Evolutionary conservation across 768 basidiomycete genomes (phyloP).

Genomic region (Mycena haematopus): DNA sequence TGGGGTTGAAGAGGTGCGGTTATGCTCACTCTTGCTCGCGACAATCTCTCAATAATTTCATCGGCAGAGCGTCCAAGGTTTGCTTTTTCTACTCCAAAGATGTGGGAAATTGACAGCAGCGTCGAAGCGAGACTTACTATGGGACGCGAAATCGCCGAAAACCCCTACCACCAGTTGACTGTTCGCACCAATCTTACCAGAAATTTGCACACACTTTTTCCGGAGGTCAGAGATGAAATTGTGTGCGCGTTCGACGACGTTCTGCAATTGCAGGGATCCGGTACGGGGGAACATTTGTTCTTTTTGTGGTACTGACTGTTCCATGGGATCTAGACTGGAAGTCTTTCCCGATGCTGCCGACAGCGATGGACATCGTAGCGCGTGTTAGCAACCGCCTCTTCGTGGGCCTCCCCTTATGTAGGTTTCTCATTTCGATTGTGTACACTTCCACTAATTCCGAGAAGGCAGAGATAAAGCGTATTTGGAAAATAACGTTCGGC

Average conservation of each 20-base stretch:
- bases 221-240: slow-evolving; percentile 44
- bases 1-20: slow-evolving; percentile 40
- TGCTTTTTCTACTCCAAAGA: neutral
- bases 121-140: neutral
- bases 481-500: slow-evolving; percentile 23
- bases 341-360: slow-evolving; percentile 17
- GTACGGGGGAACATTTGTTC: neutral
- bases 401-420: slow-evolving; percentile 37
- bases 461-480: slow-evolving; percentile 32
- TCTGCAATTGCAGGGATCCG: neutral
- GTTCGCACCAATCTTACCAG: slow-evolving; percentile 22
- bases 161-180: slow-evolving; percentile 17
- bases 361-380: slow-evolving; percentile 30
- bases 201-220: slow-evolving; percentile 37
- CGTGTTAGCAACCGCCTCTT: slow-evolving; percentile 37
- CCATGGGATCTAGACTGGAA: slow-evolving; percentile 30
- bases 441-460: neutral
- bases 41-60: neutral
- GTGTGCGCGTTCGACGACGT: slow-evolving; percentile 22
- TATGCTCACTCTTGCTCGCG: neutral
- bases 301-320: neutral
- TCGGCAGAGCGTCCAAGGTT: slow-evolving; percentile 7
- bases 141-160: neutral
- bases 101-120: neutral
- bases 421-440: neutral